These are phyloP conservation scores for Sphagnum fallax DNA, from an alignment of 228 moss, liverwort and hornwort species.

Conservation along the genomic window DNA sequence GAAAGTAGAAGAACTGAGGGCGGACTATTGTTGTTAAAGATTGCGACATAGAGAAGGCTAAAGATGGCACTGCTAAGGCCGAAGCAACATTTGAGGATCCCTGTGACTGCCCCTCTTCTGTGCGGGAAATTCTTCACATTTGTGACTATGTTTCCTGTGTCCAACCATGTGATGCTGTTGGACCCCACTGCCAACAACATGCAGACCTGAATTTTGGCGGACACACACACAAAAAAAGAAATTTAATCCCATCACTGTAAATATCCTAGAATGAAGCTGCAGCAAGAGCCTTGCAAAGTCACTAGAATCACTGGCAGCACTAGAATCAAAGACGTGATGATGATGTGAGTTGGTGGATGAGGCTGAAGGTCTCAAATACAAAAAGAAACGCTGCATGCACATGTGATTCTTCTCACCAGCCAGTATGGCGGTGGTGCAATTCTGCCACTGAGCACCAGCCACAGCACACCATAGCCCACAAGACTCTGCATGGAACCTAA, in stretches of 20 bases:
- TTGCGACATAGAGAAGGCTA: constrained; percentile 17
- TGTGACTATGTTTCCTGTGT: constrained; percentile 39
- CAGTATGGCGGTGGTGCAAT: constrained; percentile 30
- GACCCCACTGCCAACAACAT: constrained; percentile 22
- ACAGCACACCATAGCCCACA: constrained; percentile 27
- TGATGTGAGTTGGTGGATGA: not conserved
- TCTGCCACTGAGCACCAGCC: constrained; percentile 16
- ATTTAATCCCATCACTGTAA: constrained; percentile 1
- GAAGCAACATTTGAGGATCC: constrained; percentile 34
- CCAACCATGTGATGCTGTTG: constrained; percentile 33
- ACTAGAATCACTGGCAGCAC: not conserved
- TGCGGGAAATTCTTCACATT: constrained; percentile 33
- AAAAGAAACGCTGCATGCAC: no score
- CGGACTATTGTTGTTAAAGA: constrained; percentile 11
- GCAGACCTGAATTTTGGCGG: constrained; percentile 15
- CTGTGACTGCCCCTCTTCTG: constrained; percentile 29
- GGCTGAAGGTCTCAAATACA: not conserved
- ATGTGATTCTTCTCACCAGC: constrained; percentile 15
- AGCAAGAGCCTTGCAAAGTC: not conserved
- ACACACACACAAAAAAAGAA: not conserved
- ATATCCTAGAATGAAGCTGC: not conserved
- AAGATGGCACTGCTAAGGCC: constrained; percentile 41
- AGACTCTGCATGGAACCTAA: constrained; percentile 16
- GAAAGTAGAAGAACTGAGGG: constrained; percentile 21
- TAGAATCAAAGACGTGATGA: not conserved